A percentile compares a stretch with the other conserved stretches of the same genome.
Evolutionary conservation across 202 grass and related monocot genomes (phyloP).

Genomic region (Saccharum hybrid): DNA sequence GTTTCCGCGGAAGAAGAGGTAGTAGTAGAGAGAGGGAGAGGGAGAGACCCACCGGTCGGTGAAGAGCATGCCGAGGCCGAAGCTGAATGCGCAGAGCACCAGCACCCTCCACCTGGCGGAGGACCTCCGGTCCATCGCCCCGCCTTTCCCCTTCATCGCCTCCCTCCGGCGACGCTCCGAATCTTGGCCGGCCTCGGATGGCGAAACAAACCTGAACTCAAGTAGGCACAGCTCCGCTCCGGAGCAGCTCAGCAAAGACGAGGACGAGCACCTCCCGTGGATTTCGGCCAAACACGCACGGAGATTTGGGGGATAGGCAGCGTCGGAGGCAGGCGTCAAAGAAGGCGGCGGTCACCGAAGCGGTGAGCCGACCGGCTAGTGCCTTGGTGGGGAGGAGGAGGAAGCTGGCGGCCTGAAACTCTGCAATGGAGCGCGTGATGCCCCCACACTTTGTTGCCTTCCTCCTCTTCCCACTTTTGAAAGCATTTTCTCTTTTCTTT

Average conservation of each 20-base stretch:
- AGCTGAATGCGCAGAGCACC: conserved; percentile 65
- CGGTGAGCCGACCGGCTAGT: conserved; percentile 25
- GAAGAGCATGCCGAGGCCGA: conserved; percentile 77
- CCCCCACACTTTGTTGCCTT: conserved; percentile 42
- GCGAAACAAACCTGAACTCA: conserved; percentile 16
- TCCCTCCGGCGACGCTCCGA: conserved; percentile 26
- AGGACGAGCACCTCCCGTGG: conserved; percentile 4
- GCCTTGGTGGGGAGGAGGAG: neutral
- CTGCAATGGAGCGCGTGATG: conserved; percentile 40
- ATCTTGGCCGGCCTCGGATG: conserved; percentile 33
- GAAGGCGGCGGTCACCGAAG: conserved; percentile 31
- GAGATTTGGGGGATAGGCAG: conserved; percentile 10
- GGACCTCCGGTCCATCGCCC: conserved; percentile 55
- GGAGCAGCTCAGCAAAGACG: conserved; percentile 25
- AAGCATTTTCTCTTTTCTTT: conserved; percentile 15
- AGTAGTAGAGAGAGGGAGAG: neutral
- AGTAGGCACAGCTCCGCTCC: conserved; percentile 27
- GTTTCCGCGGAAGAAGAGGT: neutral
- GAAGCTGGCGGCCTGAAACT: conserved; percentile 39
- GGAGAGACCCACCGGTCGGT: conserved; percentile 57
- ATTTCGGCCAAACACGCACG: conserved; percentile 16
- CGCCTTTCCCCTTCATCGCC: conserved; percentile 59
- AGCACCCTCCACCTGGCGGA: conserved; percentile 65
- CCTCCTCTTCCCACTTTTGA: conserved; percentile 21
- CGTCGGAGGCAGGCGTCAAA: conserved; percentile 36